Evolutionary conservation across 2,329 filamentous ascomycete genomes (phyloP), one percentile per base, ranked within the genome.

Genomic region (Epichloe sylvatica): DNA sequence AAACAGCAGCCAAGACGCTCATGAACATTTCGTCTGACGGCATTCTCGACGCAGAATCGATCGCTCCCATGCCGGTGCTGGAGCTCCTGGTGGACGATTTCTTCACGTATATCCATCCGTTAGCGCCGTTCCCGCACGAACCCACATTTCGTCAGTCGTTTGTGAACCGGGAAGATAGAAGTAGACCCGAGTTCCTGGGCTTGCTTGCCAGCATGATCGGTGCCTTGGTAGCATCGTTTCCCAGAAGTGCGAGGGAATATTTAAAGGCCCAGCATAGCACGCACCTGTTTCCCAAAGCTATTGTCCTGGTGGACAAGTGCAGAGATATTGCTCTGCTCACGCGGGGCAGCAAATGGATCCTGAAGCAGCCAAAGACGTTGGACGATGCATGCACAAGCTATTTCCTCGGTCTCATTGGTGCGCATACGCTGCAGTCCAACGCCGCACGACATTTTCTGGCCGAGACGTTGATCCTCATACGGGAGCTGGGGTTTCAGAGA

Each of bases 81-180:
- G 75, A 83, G 57, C 73, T 83, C 2, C 71, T 89, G 15, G 77
- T 90, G 51, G 83, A 89, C 62, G 85, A 90, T 67, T 90, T 86
- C 72, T 90, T 89, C 66, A 87, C 82, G 17, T 88, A 88, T 62
- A 83, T 89, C 48, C 83, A 89, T 57, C 85, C 85, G 1, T 73
- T 90, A 8, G 78, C 78, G 51, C 85, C 85, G 0, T 89, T 90
- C 51, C 85, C 85, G 0, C 85, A 90, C 63, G 83, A 89, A 60
- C 83, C 84, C 0, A 84, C 83, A 4, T 89, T 90, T 62, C 76
- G 84, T 21, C 75, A 80, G 53, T 80, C 80, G 1, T 85, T 87
- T 62, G 73, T 73, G 7, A 74, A 75, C 49, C 74, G 84, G 35
- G 78, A 85, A 59, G 84, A 88, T 60, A 72, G 80, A 47, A 76